These are phyloP conservation scores for Lachancea cidri DNA, from an alignment of 805 yeast genomes.

Conservation along the genomic window DNA sequence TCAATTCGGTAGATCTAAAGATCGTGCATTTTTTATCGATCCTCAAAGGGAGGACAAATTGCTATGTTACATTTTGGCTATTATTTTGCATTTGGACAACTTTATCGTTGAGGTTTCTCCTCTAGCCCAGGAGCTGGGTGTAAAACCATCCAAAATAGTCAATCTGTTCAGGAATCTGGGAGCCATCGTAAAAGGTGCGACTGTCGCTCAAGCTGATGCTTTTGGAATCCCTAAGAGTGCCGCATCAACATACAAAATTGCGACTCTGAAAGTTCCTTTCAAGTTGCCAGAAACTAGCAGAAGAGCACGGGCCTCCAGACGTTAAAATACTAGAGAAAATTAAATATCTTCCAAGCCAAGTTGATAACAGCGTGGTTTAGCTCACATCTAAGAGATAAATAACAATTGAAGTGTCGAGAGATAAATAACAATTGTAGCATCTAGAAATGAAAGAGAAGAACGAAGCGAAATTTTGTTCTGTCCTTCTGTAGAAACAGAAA, in stretches of 20 bases:
- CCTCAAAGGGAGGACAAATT: slow-evolving; percentile 86
- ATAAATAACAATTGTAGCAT: background rate
- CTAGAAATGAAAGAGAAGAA: too few relatives aligned
- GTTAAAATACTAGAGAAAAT: slow-evolving; percentile 1
- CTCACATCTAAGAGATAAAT: background rate
- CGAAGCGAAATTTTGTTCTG: too few relatives aligned
- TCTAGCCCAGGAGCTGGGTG: slow-evolving; percentile 74
- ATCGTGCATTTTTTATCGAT: slow-evolving; percentile 72
- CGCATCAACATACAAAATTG: slow-evolving; percentile 68
- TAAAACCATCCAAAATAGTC: slow-evolving; percentile 69
- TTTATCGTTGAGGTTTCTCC: slow-evolving; percentile 74
- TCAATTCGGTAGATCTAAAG: slow-evolving; percentile 67
- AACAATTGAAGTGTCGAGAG: background rate
- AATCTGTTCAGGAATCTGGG: slow-evolving; percentile 77
- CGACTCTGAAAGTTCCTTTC: slow-evolving; percentile 82
- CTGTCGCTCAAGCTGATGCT: slow-evolving; percentile 70
- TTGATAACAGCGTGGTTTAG: too few relatives aligned
- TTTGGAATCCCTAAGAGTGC: slow-evolving; percentile 58
- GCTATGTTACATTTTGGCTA: slow-evolving; percentile 68
- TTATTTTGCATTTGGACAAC: slow-evolving; percentile 69
- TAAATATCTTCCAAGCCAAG: too few relatives aligned
- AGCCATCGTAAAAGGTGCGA: slow-evolving; percentile 66
- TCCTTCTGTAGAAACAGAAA: too few relatives aligned
- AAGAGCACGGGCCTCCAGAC: slow-evolving; percentile 44
- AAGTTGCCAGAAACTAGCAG: slow-evolving; percentile 77